A percentile compares a stretch with the other conserved stretches of the same genome.
Evolutionary conservation across 208 protist species (phyloP).

Genomic region (Trichomonas gallinae): DNA sequence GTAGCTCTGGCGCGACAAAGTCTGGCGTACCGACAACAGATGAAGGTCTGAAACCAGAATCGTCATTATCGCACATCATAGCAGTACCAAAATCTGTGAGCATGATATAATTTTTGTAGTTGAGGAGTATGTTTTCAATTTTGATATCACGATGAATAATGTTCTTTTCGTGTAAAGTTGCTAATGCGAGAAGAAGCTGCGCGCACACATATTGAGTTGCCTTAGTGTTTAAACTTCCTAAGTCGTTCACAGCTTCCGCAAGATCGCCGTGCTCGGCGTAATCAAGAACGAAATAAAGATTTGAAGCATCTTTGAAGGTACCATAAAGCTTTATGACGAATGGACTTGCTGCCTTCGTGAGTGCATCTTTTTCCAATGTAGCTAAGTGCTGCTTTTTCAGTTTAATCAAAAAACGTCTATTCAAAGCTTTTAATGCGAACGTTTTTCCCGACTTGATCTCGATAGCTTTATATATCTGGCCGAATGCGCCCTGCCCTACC

Average conservation of each 20-base stretch:
- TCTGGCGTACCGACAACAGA: not conserved
- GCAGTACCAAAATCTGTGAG: conserved; percentile 91
- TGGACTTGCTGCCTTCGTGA: not conserved
- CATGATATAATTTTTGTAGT: conserved; percentile 68
- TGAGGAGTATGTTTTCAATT: conserved; percentile 61
- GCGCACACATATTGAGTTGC: not conserved
- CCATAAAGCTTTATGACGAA: not conserved
- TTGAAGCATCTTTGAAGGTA: not conserved
- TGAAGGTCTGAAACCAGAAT: not conserved
- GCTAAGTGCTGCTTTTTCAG: not conserved
- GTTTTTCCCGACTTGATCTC: not conserved
- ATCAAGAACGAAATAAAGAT: conserved; percentile 9
- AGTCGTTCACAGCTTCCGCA: not conserved
- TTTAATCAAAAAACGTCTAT: not conserved
- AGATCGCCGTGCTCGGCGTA: conserved; percentile 2
- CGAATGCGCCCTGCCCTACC: not conserved
- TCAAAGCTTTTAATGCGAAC: not conserved
- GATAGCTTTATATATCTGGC: not conserved
- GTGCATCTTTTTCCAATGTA: not conserved
- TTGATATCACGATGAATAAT: conserved; percentile 62
- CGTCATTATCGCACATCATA: not conserved
- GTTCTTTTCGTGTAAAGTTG: conserved; percentile 74
- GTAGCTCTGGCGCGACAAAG: not conserved
- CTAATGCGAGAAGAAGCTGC: not conserved
- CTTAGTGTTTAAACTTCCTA: not conserved